phyloP scores from a whole-genome alignment of 257 asterid species.

The Solanum chiquidenum region DNA sequence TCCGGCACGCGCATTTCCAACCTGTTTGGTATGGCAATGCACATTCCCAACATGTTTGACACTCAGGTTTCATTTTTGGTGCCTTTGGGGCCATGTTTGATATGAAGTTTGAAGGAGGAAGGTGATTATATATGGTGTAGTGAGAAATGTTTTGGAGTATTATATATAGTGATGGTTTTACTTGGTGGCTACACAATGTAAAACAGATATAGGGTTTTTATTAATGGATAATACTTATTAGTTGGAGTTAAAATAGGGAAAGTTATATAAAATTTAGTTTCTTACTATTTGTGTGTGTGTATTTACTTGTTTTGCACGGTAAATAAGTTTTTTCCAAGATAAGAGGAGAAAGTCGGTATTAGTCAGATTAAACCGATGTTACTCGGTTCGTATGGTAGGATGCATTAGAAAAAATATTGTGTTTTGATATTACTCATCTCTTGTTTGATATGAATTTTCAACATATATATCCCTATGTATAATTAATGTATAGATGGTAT shows the following conservation, averaged over 20 bases:
- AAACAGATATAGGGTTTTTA: not conserved
- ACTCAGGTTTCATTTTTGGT: not conserved
- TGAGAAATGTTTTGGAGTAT: not conserved
- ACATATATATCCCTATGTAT: no score
- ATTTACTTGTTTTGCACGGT: not conserved
- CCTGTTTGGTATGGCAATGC: not conserved
- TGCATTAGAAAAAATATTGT: not conserved
- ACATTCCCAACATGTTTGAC: not conserved
- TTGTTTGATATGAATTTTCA: no score
- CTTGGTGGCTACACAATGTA: not conserved
- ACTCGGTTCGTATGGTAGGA: not conserved
- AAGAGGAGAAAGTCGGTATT: not conserved
- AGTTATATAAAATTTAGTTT: not conserved
- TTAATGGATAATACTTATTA: not conserved
- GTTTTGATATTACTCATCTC: no score
- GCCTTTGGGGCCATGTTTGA: not conserved
- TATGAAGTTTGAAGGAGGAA: not conserved
- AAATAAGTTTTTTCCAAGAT: not conserved
- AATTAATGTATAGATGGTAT: no score
- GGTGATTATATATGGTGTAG: not conserved
- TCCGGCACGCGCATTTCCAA: not conserved
- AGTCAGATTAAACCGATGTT: not conserved
- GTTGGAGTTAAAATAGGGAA: not conserved
- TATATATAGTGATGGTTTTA: not conserved
- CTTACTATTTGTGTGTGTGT: not conserved